Evolutionary conservation across 495 filamentous ascomycete genomes (phyloP).

Genomic region (Xylaria venustula): DNA sequence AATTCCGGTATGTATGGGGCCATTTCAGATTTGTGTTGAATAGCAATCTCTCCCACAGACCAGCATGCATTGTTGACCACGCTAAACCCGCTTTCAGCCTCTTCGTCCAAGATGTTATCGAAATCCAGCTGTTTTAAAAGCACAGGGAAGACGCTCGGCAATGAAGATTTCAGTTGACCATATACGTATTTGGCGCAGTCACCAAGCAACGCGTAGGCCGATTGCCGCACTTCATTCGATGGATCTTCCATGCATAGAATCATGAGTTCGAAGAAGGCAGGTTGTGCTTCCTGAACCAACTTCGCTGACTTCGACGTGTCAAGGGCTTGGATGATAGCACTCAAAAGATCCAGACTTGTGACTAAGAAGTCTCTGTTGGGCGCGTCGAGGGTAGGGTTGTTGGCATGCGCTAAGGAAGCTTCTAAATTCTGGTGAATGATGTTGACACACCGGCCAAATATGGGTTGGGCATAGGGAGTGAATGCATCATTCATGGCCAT

Average conservation of each 20-base stretch:
- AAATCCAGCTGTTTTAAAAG: slow-evolving; percentile 87
- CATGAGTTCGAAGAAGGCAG: slow-evolving; percentile 85
- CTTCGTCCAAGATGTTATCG: slow-evolving; percentile 68
- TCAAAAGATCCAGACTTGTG: slow-evolving; percentile 91
- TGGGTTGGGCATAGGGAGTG: slow-evolving; percentile 74
- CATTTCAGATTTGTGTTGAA: slow-evolving; percentile 71
- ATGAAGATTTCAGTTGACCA: slow-evolving; percentile 70
- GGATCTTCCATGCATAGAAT: slow-evolving; percentile 90
- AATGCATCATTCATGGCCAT: slow-evolving; percentile 83
- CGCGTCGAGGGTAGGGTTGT: slow-evolving; percentile 65
- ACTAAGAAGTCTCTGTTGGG: slow-evolving; percentile 98
- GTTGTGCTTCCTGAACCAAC: slow-evolving; percentile 71
- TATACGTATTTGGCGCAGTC: slow-evolving; percentile 97
- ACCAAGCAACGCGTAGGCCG: slow-evolving; percentile 90
- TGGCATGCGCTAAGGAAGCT: slow-evolving; percentile 62
- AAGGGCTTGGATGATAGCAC: slow-evolving; percentile 90
- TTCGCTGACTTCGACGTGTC: slow-evolving; percentile 69
- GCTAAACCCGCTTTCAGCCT: slow-evolving; percentile 74
- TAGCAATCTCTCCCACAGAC: slow-evolving; percentile 91
- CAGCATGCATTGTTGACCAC: slow-evolving; percentile 99
- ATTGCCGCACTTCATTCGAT: slow-evolving; percentile 92
- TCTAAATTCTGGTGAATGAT: slow-evolving; percentile 92
- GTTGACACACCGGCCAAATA: slow-evolving; percentile 81
- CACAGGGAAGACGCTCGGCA: slow-evolving; percentile 71
- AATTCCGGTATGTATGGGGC: slow-evolving; percentile 73